phyloP scores from a whole-genome alignment of 768 basidiomycete species.

The Lactifluus rugatus region DNA sequence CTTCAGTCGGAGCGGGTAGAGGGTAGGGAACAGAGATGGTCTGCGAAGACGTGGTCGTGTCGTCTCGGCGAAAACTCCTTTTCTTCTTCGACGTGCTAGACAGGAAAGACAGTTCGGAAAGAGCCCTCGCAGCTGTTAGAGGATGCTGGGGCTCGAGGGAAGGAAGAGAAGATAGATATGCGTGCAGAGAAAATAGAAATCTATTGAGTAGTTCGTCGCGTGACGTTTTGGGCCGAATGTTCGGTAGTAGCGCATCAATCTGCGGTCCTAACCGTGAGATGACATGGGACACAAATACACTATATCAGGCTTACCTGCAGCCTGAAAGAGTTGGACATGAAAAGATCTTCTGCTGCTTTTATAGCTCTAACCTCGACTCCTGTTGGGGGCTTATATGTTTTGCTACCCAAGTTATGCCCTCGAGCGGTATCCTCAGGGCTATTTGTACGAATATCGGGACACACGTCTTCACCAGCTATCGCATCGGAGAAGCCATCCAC shows the following conservation, averaged over 20 bases:
- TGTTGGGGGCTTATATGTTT: conserved; percentile 44
- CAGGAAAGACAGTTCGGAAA: conserved; percentile 37
- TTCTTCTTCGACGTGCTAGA: neutral
- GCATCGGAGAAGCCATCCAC: neutral
- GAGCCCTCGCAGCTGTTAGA: conserved; percentile 46
- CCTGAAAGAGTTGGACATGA: conserved; percentile 72
- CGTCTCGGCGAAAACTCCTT: conserved; percentile 1
- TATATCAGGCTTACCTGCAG: conserved; percentile 47
- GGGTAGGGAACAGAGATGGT: conserved; percentile 56
- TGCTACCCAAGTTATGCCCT: conserved; percentile 4
- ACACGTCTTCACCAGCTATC: neutral
- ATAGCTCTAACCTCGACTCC: conserved; percentile 62
- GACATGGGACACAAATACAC: neutral
- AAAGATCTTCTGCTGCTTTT: conserved; percentile 66
- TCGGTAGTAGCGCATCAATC: conserved; percentile 75
- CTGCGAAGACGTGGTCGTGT: neutral
- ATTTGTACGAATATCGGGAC: neutral
- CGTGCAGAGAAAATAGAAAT: conserved; percentile 60
- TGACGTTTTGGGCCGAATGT: conserved; percentile 56
- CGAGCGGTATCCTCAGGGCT: neutral
- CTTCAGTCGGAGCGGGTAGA: conserved; percentile 59
- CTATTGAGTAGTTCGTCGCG: conserved; percentile 50
- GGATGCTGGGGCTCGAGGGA: conserved; percentile 53
- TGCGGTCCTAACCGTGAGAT: conserved; percentile 25
- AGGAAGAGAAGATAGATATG: conserved; percentile 50